Conservation (phyloP, 768 basidiomycete species). For the Pholiota conissans region DNA sequence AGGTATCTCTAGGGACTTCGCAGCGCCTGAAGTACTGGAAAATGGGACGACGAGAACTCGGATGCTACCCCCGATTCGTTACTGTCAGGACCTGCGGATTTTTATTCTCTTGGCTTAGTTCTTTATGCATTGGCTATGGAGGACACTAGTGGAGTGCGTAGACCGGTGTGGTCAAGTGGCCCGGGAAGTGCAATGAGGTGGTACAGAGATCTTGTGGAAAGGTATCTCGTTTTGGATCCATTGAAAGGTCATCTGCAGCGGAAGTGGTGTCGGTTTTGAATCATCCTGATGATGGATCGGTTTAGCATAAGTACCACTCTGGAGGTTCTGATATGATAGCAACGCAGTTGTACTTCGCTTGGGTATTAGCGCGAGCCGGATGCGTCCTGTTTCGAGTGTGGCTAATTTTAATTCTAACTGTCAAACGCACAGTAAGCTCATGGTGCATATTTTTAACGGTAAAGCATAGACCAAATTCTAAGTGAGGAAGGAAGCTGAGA, state of each 20-base stretch:
- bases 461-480: too few species aligned
- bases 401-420: too few species aligned
- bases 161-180: neutral
- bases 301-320: too few species aligned
- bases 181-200: neutral
- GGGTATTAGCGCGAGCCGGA: too few species aligned
- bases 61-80: neutral
- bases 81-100: neutral
- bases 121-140: neutral
- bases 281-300: too few species aligned
- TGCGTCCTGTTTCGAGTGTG: too few species aligned
- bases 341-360: too few species aligned
- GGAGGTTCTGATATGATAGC: too few species aligned
- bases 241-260: neutral
- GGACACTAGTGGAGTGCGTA: neutral
- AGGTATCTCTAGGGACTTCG: neutral
- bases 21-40: neutral
- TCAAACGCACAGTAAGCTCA: too few species aligned
- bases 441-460: too few species aligned
- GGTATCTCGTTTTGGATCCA: neutral
- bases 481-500: too few species aligned
- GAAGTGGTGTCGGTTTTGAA: neutral
- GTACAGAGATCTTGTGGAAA: neutral
- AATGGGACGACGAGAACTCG: neutral
- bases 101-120: neutral